Conservation (phyloP, 306 rosid species). For the Vigna hirtella region DNA sequence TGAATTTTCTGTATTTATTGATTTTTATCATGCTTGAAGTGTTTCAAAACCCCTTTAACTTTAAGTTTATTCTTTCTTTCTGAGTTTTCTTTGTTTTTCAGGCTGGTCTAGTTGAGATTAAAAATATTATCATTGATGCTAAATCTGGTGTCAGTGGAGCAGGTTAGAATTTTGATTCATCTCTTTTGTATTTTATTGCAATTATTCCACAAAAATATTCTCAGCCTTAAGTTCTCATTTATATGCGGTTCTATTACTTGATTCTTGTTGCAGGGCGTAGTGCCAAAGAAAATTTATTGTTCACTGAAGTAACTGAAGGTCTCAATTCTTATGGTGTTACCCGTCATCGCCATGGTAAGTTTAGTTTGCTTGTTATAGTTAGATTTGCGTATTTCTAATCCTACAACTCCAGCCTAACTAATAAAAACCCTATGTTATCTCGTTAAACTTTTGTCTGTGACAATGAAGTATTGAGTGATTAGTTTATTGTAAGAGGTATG, state of each 20-base stretch:
- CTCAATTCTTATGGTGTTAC: slow-evolving; percentile 83
- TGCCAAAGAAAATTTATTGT: slow-evolving; percentile 82
- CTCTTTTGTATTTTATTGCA: slow-evolving; percentile 12
- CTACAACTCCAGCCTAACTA: slow-evolving; percentile 13
- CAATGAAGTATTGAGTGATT: neutral
- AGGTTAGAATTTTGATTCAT: slow-evolving; percentile 61
- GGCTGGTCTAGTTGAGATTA: slow-evolving; percentile 72
- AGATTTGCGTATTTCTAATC: slow-evolving; percentile 2
- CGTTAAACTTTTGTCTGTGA: neutral
- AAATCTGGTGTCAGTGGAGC: slow-evolving; percentile 99
- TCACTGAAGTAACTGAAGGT: slow-evolving; percentile 91
- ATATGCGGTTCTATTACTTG: slow-evolving; percentile 37
- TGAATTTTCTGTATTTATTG: slow-evolving; percentile 18
- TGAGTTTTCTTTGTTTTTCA: slow-evolving; percentile 49
- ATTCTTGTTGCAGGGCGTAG: slow-evolving; percentile 76
- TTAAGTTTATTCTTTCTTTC: slow-evolving; percentile 39
- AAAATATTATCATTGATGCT: slow-evolving; percentile 79
- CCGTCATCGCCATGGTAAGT: slow-evolving; percentile 93
- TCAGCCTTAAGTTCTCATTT: slow-evolving; percentile 28
- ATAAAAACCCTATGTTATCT: neutral
- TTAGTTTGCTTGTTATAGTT: slow-evolving; percentile 21
- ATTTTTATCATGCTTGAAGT: slow-evolving; percentile 32
- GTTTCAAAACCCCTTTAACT: slow-evolving; percentile 20
- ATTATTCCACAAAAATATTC: neutral
- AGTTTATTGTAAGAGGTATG: neutral